These are phyloP conservation scores for Meripilus lineatus DNA, from an alignment of 1,284 basidiomycete genomes.

Conservation along the genomic window DNA sequence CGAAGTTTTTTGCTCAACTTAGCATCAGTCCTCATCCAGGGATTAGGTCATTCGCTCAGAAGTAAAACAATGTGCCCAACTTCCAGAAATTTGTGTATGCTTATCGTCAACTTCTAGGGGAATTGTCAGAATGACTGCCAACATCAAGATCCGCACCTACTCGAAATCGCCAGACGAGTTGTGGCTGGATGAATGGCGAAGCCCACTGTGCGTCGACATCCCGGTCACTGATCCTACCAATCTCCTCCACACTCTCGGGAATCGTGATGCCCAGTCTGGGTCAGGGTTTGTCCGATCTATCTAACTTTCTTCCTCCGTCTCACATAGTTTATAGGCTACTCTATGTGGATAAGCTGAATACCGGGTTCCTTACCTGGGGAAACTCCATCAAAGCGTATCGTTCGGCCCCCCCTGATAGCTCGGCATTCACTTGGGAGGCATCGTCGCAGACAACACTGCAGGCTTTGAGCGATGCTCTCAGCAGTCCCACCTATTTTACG, in stretches of 20 bases:
- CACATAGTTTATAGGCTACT: constrained; percentile 30
- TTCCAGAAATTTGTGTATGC: constrained; percentile 3
- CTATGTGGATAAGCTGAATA: constrained; percentile 76
- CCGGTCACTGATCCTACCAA: constrained; percentile 42
- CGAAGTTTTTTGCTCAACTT: constrained; percentile 66
- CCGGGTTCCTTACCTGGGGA: constrained; percentile 88
- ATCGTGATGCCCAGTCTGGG: constrained; percentile 14
- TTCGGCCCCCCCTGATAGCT: constrained; percentile 40
- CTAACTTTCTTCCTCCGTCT: constrained; percentile 29
- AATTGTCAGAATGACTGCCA: constrained; percentile 69
- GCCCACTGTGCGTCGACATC: constrained; percentile 63
- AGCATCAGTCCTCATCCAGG: constrained; percentile 77
- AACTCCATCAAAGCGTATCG: constrained; percentile 67
- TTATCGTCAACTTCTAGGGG: constrained; percentile 42
- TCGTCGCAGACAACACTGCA: constrained; percentile 57
- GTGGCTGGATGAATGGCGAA: constrained; percentile 77
- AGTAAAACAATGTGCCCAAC: no score
- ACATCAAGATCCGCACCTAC: constrained; percentile 84
- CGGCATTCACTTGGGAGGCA: constrained; percentile 61
- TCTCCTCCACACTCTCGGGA: constrained; percentile 43
- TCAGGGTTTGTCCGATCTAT: neutral
- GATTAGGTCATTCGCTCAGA: constrained; percentile 69
- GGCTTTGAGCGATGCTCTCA: constrained; percentile 49
- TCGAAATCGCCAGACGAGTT: constrained; percentile 65
- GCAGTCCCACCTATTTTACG: constrained; percentile 54